Evolutionary conservation across 2,329 filamentous ascomycete species (phyloP), one percentile per base, ranked within the genome.

Genomic region (Hypoxylon sp.): DNA sequence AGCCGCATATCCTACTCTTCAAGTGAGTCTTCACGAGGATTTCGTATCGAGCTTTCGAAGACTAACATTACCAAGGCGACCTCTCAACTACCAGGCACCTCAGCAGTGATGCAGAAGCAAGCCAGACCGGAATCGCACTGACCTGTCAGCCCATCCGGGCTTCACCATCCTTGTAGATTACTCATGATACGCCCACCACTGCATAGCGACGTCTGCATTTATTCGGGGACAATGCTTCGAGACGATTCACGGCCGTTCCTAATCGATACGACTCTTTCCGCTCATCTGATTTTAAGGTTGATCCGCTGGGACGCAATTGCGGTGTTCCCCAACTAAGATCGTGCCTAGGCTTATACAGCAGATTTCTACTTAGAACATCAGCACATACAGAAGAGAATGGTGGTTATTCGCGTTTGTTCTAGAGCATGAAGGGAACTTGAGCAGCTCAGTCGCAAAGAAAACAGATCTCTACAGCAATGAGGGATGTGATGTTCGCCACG

Each of bases 1-100:
- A 99, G 83, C 96, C 96, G 72, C 96, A 99, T 81, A 99, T 99
- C 77, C 88, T 99, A 61, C 88, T 99, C 32, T 99, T 99, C 88
- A 99, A 99, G 95, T 98, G 84, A 81, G 92, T 85, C 42, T 44
- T 19, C 32, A 29, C 27, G n/a, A 66, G 63, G 10, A 1, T 35
- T 44, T 53, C 31, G 46, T 27, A 47, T 19, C 48, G 2, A 6
- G 11, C 29, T 13, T 27, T 29, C n/a, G 42, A 46, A 60, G 48
- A 29, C 60, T 67, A 48, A 72, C 69, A 11, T 17, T 27, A 10
- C 55, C 35, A 72, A 96, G 93, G 84, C 91, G 93, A 74, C 92
- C 92, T 60, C 90, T 96, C 77, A 94, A 95, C 82, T 96, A 93
- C 81, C 91, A 94, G 79, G 88, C 92, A 68, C 91, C 92, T 59